These are phyloP conservation scores for Ascoidea rubescens DNA, from an alignment of 805 yeast species.

Conservation along the genomic window DNA sequence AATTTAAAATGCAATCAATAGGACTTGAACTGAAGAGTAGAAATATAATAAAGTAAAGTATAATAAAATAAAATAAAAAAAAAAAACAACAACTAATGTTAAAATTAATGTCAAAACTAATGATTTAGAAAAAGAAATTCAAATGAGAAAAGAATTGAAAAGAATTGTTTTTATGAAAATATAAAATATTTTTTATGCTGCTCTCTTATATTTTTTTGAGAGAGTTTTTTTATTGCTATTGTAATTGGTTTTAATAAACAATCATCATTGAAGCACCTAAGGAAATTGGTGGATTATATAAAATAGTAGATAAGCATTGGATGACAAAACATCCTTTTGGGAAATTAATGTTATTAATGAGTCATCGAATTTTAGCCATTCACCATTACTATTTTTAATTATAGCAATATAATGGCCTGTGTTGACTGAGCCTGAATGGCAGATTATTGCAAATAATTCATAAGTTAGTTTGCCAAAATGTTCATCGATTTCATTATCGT, in stretches of 20 bases:
- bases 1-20: too few relatives aligned
- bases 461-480: slow-evolving; percentile 33
- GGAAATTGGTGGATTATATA: slow-evolving; percentile 34
- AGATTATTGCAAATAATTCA: slow-evolving; percentile 76
- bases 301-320: slow-evolving; percentile 72
- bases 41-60: too few relatives aligned
- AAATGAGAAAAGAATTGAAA: slow-evolving; percentile 1
- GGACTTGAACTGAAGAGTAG: too few relatives aligned
- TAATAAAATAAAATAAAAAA: too few relatives aligned
- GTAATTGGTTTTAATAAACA: too few relatives aligned
- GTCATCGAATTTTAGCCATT: slow-evolving; percentile 91
- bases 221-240: too few relatives aligned
- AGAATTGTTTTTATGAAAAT: too few relatives aligned
- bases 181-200: too few relatives aligned
- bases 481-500: slow-evolving; percentile 7
- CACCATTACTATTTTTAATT: slow-evolving; percentile 39
- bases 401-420: slow-evolving; percentile 90
- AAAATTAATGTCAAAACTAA: too few relatives aligned
- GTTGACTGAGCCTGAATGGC: slow-evolving; percentile 85
- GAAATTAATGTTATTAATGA: slow-evolving; percentile 58
- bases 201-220: too few relatives aligned
- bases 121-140: too few relatives aligned
- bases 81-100: too few relatives aligned
- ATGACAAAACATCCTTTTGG: slow-evolving; percentile 47
- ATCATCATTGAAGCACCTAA: background rate